Percentiles rank a stretch among this genome's conserved stretches.
phyloP scores from a whole-genome alignment of 1,284 basidiomycete genomes.

The Ceratobasidium sp. region DNA sequence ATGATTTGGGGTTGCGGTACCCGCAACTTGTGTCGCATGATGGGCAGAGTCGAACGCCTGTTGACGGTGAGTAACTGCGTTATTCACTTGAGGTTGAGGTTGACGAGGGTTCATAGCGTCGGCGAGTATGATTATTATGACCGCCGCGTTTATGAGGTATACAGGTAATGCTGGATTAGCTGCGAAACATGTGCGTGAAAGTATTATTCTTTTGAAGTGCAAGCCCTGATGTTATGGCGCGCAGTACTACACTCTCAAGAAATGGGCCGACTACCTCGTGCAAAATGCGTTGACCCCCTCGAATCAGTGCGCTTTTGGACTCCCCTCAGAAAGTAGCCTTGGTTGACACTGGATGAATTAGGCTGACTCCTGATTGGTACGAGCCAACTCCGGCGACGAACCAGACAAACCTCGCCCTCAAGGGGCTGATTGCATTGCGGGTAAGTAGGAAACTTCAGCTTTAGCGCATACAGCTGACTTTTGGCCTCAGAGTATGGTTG shows the following conservation, averaged over 20 bases:
- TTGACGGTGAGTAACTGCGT: conserved; percentile 9
- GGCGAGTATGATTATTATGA: conserved; percentile 29
- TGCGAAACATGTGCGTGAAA: conserved; percentile 20
- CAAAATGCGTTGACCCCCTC: conserved; percentile 11
- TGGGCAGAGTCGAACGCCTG: background rate
- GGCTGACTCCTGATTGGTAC: conserved; percentile 29
- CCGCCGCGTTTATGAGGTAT: conserved; percentile 30
- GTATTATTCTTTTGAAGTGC: background rate
- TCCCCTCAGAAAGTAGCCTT: background rate
- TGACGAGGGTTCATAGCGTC: background rate
- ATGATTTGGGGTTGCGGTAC: conserved; percentile 3
- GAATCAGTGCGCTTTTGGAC: background rate
- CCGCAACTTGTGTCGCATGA: conserved; percentile 3
- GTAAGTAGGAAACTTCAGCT: background rate
- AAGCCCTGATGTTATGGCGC: background rate
- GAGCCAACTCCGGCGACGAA: conserved; percentile 4
- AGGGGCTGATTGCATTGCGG: conserved; percentile 26
- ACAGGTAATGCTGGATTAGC: conserved; percentile 22
- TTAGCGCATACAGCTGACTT: background rate
- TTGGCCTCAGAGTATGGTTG: conserved; percentile 23
- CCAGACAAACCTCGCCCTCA: conserved; percentile 35
- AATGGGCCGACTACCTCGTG: conserved; percentile 28
- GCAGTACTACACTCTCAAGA: conserved; percentile 35
- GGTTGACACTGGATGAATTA: background rate
- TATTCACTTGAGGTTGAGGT: background rate